phyloP scores from a whole-genome alignment of 2,329 filamentous ascomycete species.

The Hypomyces perniciosus region DNA sequence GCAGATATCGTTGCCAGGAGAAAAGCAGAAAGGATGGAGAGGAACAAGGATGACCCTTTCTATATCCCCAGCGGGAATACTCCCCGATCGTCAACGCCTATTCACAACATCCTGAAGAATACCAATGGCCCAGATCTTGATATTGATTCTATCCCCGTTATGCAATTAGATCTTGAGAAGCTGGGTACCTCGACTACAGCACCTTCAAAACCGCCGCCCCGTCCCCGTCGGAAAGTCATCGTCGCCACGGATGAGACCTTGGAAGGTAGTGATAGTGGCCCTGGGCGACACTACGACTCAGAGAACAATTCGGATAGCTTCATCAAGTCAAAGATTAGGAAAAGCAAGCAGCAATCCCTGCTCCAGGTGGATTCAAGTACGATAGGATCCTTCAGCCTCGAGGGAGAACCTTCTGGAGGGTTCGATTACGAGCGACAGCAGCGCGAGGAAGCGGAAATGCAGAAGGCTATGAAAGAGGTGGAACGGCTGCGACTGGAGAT shows the following conservation, averaged over 20 bases:
- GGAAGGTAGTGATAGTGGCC: constrained; percentile 44
- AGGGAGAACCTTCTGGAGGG: constrained; percentile 32
- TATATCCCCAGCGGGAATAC: constrained; percentile 64
- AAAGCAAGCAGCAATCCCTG: constrained; percentile 56
- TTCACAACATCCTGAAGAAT: constrained; percentile 68
- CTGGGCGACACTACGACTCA: constrained; percentile 44
- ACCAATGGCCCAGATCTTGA: constrained; percentile 76
- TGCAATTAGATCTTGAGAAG: constrained; percentile 75
- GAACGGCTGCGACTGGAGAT: constrained; percentile 83
- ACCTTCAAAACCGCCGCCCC: constrained; percentile 31
- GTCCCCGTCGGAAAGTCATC: constrained; percentile 55
- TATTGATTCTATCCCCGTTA: constrained; percentile 91
- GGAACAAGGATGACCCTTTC: constrained; percentile 90
- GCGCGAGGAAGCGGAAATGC: constrained; percentile 83
- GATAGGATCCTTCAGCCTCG: constrained; percentile 66
- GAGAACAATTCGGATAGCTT: constrained; percentile 45
- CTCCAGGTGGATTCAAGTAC: constrained; percentile 84
- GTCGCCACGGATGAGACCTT: constrained; percentile 71
- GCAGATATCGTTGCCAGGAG: constrained; percentile 67
- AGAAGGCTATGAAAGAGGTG: constrained; percentile 79
- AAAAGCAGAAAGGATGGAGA: constrained; percentile 70
- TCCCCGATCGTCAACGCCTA: constrained; percentile 64
- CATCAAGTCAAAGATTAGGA: constrained; percentile 44
- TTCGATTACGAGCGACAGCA: constrained; percentile 61
- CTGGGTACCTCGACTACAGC: constrained; percentile 23